Percentiles rank a stretch among this genome's conserved stretches.
phyloP scores from a whole-genome alignment of 2,329 filamentous ascomycete genomes.

The Tolypocladium cylindrosporum region DNA sequence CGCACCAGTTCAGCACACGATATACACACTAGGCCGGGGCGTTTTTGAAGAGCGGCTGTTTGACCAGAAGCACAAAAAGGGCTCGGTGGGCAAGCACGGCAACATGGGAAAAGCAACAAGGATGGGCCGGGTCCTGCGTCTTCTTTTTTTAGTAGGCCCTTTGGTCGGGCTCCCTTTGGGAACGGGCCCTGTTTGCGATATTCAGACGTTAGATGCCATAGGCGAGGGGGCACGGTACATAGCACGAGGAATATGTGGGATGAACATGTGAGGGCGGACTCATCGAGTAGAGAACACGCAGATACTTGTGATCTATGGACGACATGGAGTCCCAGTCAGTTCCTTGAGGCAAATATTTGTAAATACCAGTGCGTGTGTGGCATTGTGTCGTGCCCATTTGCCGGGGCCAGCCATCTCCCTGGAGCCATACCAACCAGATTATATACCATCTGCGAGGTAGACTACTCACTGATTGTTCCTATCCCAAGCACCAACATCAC shows the following conservation, averaged over 20 bases:
- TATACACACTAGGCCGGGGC: neutral
- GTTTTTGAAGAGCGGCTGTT: neutral
- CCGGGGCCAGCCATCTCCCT: too few relatives aligned
- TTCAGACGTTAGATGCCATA: neutral
- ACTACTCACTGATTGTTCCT: too few relatives aligned
- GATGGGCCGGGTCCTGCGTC: neutral
- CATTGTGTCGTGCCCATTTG: neutral
- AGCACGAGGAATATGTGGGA: neutral
- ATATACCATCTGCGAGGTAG: too few relatives aligned
- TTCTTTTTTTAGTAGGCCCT: neutral
- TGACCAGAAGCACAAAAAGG: neutral
- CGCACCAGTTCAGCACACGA: neutral
- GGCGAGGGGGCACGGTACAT: too few relatives aligned
- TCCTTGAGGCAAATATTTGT: neutral
- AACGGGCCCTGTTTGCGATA: neutral
- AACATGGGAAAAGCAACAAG: neutral
- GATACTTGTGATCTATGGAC: neutral
- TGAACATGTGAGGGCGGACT: neutral
- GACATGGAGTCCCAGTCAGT: neutral
- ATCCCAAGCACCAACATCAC: too few relatives aligned
- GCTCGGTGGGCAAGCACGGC: neutral
- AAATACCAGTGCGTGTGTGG: neutral
- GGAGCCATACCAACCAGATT: too few relatives aligned
- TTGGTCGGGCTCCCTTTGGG: neutral
- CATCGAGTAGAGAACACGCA: neutral